phyloP scores from a whole-genome alignment of 2,329 filamentous ascomycete genomes.

The Paracamarosporium sp. region DNA sequence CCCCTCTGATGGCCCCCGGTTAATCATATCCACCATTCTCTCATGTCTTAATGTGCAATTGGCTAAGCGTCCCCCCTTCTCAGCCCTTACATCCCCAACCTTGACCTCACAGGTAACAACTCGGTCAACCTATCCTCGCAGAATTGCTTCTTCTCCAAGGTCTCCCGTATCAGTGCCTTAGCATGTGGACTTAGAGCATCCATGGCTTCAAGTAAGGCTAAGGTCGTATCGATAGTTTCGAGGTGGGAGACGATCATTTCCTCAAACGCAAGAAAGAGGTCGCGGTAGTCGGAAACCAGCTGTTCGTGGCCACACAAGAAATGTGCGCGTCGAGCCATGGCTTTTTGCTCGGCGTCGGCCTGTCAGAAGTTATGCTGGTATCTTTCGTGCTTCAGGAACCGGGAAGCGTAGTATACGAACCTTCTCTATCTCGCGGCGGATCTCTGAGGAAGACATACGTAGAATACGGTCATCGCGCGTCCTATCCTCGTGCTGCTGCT shows the following conservation, averaged over 20 bases:
- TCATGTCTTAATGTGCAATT: not conserved
- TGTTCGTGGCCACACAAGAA: not conserved
- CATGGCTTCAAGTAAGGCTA: slow-evolving; percentile 5
- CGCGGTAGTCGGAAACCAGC: not conserved
- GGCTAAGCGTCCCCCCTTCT: not conserved
- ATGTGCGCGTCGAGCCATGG: not conserved
- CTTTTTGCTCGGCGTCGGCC: not conserved
- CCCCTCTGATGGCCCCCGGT: too few species aligned
- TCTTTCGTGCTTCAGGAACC: too few species aligned
- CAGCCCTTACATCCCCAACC: not conserved
- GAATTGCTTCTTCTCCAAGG: slow-evolving; percentile 4
- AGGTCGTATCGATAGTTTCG: slow-evolving; percentile 10
- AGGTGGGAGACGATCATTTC: slow-evolving; percentile 6
- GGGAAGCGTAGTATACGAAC: not conserved
- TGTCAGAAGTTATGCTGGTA: not conserved
- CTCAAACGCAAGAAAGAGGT: not conserved
- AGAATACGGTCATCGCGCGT: too few species aligned
- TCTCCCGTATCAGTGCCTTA: not conserved
- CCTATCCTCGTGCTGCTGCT: too few species aligned
- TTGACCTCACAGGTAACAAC: not conserved
- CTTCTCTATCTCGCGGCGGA: not conserved
- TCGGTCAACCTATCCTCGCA: slow-evolving; percentile 2
- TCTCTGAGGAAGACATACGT: not conserved
- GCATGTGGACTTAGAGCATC: slow-evolving; percentile 8
- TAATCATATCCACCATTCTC: not conserved